Evolutionary conservation across 106 monocot genomes (phyloP), one percentile per base, ranked within the genome.

Genomic region (Chionographis japonica): DNA sequence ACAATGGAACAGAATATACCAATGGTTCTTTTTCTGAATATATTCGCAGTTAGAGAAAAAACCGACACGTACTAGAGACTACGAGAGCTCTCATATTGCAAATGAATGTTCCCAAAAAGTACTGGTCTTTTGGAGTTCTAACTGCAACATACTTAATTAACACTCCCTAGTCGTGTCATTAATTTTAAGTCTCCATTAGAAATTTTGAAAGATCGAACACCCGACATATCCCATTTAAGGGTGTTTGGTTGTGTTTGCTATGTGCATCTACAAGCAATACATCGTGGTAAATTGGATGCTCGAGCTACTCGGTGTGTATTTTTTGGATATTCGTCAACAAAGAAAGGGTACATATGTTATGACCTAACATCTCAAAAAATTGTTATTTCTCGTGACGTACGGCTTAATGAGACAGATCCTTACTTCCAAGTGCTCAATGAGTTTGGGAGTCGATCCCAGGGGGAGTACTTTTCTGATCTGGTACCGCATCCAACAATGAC

Each of bases 61-160:
- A 40, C 13, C 37, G 39, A 61, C 61, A 61, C 13, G 2, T 40
- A 0, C 39, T 61, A 15, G 61, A 61, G 1, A 40, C 39, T 4
- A 61, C 39, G 4, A 61, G 39, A 40, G 14, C 14, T 61, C 37
- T 61, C 11, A 40, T 61, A 4, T 61, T 61, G 38, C 10, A 61
- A 4, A 61, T 40, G 39, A 38, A 61, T 61, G 61, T 61, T 38
- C 37, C 61, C 6, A 61, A 61, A 40, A 61, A 18, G 40, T 61
- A 1, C 40, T 61, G 61, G 61, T 61, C 39, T 40, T 2, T 40
- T 40, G 37, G 39, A 11, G 37, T 61, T 2, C 20, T 61, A 1
- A 40, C 39, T 61, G 39, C 37, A 39, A 4, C 9, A 3, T 61
- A 61, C 39, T 40, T 61, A 4, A 61, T 61, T 40, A 15, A 40